These are phyloP conservation scores for Monosporascus sp. DNA, from an alignment of 2,329 filamentous ascomycete species.

Conservation along the genomic window DNA sequence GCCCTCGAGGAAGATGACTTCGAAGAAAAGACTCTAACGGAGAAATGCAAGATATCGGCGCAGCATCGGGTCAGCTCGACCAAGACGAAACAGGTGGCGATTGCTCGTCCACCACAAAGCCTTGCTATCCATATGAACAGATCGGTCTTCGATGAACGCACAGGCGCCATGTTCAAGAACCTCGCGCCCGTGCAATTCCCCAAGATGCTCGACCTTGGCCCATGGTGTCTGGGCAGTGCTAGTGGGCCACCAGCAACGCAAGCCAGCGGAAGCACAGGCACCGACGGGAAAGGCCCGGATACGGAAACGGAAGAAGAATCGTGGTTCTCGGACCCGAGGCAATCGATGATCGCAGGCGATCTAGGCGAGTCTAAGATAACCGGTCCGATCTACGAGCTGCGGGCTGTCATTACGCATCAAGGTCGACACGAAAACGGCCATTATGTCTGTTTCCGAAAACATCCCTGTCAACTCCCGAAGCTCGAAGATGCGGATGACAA, in stretches of 20 bases:
- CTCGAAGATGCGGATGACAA: slow-evolving; percentile 1
- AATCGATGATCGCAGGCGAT: slow-evolving; percentile 67
- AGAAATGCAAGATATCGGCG: slow-evolving; percentile 60
- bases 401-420: slow-evolving; percentile 81
- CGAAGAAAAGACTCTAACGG: slow-evolving; percentile 58
- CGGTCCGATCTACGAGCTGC: slow-evolving; percentile 66
- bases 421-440: slow-evolving; percentile 93
- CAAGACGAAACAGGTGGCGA: slow-evolving; percentile 84
- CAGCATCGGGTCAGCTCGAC: slow-evolving; percentile 69
- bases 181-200: slow-evolving; percentile 75
- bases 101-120: slow-evolving; percentile 75
- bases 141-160: slow-evolving; percentile 81
- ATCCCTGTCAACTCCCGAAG: slow-evolving; percentile 34
- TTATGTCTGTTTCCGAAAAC: slow-evolving; percentile 84
- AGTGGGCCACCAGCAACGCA: slow-evolving; percentile 12
- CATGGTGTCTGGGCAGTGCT: slow-evolving; percentile 75
- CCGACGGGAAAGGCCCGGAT: slow-evolving; percentile 20
- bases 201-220: slow-evolving; percentile 63
- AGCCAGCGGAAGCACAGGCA: slow-evolving; percentile 8
- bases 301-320: slow-evolving; percentile 44
- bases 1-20: slow-evolving; percentile 78
- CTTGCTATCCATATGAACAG: slow-evolving; percentile 86
- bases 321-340: slow-evolving; percentile 63
- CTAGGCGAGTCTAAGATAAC: slow-evolving; percentile 42
- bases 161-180: slow-evolving; percentile 78